These are phyloP conservation scores for Phytopythium boreale DNA, from an alignment of 352 stramenopile genomes.

Conservation along the genomic window DNA sequence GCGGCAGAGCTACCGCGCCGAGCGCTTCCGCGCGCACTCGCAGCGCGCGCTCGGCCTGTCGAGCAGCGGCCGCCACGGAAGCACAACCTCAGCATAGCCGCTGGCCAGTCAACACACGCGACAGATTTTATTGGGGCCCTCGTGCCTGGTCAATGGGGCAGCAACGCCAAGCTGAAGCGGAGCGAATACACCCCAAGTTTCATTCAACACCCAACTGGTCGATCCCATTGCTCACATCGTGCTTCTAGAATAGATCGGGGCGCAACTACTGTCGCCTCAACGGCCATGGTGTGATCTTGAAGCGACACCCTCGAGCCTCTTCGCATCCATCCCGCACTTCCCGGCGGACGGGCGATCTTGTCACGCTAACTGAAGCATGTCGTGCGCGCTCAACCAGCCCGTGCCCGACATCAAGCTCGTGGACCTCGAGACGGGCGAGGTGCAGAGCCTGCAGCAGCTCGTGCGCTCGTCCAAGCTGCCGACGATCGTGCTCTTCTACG, in stretches of 20 bases:
- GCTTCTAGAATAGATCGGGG: background rate
- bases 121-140: background rate
- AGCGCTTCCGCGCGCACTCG: conserved; percentile 38
- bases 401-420: conserved; percentile 46
- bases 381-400: conserved; percentile 42
- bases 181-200: too few species aligned
- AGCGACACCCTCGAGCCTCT: background rate
- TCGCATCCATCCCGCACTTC: background rate
- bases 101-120: background rate
- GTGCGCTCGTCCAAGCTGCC: conserved; percentile 28
- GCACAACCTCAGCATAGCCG: background rate
- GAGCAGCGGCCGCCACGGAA: background rate
- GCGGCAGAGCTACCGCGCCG: conserved; percentile 49
- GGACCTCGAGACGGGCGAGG: conserved; percentile 49
- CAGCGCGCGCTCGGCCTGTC: conserved; percentile 26
- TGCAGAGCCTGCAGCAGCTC: conserved; percentile 29
- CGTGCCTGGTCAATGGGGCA: background rate
- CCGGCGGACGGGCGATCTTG: background rate
- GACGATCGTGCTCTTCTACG: conserved; percentile 59
- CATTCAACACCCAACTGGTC: too few species aligned
- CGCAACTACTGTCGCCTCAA: background rate
- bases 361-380: conserved; percentile 22
- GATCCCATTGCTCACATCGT: too few species aligned
- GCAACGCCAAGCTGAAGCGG: background rate
- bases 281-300: background rate